These are phyloP conservation scores for Amanita fuliginea DNA, from an alignment of 768 basidiomycete genomes.

Conservation along the genomic window DNA sequence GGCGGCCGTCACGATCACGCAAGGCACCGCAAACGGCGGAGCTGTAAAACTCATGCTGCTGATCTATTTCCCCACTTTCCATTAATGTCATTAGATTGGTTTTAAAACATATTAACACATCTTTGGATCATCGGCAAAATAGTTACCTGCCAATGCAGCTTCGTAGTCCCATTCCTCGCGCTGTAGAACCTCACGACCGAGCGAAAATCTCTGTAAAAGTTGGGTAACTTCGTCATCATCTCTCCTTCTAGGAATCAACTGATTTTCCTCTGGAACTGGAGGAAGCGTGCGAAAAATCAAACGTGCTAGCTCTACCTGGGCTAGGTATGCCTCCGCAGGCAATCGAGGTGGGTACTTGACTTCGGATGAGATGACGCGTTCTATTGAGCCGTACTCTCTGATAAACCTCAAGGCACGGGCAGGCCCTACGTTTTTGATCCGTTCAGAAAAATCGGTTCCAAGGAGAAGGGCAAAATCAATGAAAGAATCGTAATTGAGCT, in stretches of 20 bases:
- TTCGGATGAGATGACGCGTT: slow-evolving; percentile 45
- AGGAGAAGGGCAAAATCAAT: slow-evolving; percentile 82
- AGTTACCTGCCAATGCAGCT: slow-evolving; percentile 47
- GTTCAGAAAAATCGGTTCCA: slow-evolving; percentile 84
- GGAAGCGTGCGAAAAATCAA: slow-evolving; percentile 57
- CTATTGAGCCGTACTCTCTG: slow-evolving; percentile 59
- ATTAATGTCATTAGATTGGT: not conserved
- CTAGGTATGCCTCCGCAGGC: slow-evolving; percentile 42
- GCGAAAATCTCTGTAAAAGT: slow-evolving; percentile 37
- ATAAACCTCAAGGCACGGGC: slow-evolving; percentile 68
- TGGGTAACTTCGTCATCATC: slow-evolving; percentile 32
- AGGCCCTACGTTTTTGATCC: slow-evolving; percentile 79
- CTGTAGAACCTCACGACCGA: slow-evolving; percentile 29
- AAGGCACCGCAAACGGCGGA: too few relatives aligned
- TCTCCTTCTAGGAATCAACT: slow-evolving; percentile 22
- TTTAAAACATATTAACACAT: not conserved
- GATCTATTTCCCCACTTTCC: too few relatives aligned
- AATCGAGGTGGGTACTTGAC: slow-evolving; percentile 40
- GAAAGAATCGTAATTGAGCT: slow-evolving; percentile 46
- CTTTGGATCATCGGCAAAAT: slow-evolving; percentile 53
- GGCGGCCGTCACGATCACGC: too few relatives aligned
- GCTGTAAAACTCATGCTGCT: too few relatives aligned
- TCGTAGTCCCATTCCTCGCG: slow-evolving; percentile 30
- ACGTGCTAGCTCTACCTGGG: slow-evolving; percentile 52
- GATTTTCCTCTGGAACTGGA: slow-evolving; percentile 35